Conservation (phyloP, 129 eudicot species). For the Helianthus annuus region HanXRQr2.0-SUNRISE NC_035440.2:60474023-60474522, state of each 20-base stretch:
- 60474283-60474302: constrained; percentile 50
- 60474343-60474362: constrained; percentile 88
- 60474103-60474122: constrained; percentile 49
- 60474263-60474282: constrained; percentile 43
- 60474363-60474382: constrained; percentile 92
- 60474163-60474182: constrained; percentile 28
- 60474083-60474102: constrained; percentile 40
- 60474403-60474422: neutral
- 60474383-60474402: constrained; percentile 39
- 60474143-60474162: constrained; percentile 36
- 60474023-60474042: constrained; percentile 50
- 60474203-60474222: constrained; percentile 42
- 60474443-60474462: neutral
- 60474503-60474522: constrained; percentile 94
- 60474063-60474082: constrained; percentile 46
- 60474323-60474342: constrained; percentile 69
- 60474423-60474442: neutral
- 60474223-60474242: constrained; percentile 68
- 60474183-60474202: constrained; percentile 35
- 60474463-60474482: neutral
- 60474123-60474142: constrained; percentile 39
- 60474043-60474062: constrained; percentile 41
- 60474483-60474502: constrained; percentile 75
- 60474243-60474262: constrained; percentile 42
- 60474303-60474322: constrained; percentile 51